Conservation (phyloP, 1,284 basidiomycete genomes). For the Puccinia horiana region DNA sequence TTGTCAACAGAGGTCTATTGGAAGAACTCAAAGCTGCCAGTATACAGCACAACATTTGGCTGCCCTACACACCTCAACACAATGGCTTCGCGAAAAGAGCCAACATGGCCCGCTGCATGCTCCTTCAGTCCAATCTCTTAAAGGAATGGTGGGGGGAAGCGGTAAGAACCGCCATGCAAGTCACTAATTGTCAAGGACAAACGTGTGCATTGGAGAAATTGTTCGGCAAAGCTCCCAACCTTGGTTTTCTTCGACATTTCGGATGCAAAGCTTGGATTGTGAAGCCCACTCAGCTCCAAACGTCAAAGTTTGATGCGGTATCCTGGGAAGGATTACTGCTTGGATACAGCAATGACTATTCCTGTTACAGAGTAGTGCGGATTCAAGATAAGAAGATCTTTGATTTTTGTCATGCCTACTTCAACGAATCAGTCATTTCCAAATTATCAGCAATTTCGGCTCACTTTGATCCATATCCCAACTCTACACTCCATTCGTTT, state of each 20-base stretch:
- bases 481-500: not conserved
- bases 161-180: too few species aligned
- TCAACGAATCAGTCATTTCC: too few species aligned
- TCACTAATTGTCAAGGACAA: too few species aligned
- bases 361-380: not conserved
- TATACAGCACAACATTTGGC: not conserved
- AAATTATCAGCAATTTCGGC: not conserved
- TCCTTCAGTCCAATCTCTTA: too few species aligned
- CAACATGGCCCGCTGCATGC: too few species aligned
- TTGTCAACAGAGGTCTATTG: not conserved
- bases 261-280: not conserved
- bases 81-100: constrained; percentile 2
- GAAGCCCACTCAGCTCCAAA: not conserved
- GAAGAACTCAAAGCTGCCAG: not conserved
- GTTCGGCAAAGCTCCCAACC: too few species aligned
- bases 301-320: not conserved
- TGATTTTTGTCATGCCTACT: not conserved
- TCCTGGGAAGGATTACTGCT: not conserved
- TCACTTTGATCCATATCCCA: not conserved
- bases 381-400: not conserved
- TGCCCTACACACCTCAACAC: constrained; percentile 17
- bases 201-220: too few species aligned
- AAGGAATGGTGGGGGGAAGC: too few species aligned
- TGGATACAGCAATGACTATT: not conserved
- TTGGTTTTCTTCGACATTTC: not conserved